Base-by-base conservation (phyloP, 495 filamentous ascomycete species). In the Tuber aestivum region DNA sequence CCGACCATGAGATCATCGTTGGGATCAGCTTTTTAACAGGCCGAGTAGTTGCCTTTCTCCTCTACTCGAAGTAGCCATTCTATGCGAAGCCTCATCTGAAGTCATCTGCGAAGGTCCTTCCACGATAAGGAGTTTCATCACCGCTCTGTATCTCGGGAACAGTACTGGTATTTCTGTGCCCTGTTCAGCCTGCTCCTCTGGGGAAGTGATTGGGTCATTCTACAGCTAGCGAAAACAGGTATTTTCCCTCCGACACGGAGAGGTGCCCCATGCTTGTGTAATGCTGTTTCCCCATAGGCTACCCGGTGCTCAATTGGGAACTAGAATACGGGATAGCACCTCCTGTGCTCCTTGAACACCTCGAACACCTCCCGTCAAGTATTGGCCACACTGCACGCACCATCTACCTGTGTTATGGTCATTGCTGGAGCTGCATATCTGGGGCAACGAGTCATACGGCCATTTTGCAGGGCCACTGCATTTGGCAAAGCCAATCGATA, bases 81-180 rank as follows among this genome's bases (percentile, higher is more conserved):
- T 61, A 61, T 61, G 50, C 50, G 50, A 61, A 61, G n/a, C 50
- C 50, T 61, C n/a, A 27, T 27, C 50, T 61, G n/a, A 61, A 61
- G 50, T 61, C 23, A 61, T 61, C 50, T 0, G 45, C 21, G 0
- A 50, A 61, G 50, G 9, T 14, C 50, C n/a, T n/a, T 56, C 48
- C 48, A 27, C 10, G 50, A 61, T 61, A 61, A 61, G 50, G 10
- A 61, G 50, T 27, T 27, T 10, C 50, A 27, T 61, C 45, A 14
- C 50, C n/a, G 9, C 14, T 3, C 50, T 18, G n/a, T n/a, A n/a
- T n/a, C n/a, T n/a, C 21, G 1, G 8, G 41, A 0, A 41, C 41
- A 0, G 41, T 41, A 10, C 8, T 41, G 44, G 44, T 14, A 27
- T 27, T 61, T 27, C 14, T 1, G 1, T 27, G 50, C 50, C n/a